Evolutionary conservation across 2,329 filamentous ascomycete genomes (phyloP), one percentile per base, ranked within the genome.

Genomic region (Aspergillus ochraceus): DNA sequence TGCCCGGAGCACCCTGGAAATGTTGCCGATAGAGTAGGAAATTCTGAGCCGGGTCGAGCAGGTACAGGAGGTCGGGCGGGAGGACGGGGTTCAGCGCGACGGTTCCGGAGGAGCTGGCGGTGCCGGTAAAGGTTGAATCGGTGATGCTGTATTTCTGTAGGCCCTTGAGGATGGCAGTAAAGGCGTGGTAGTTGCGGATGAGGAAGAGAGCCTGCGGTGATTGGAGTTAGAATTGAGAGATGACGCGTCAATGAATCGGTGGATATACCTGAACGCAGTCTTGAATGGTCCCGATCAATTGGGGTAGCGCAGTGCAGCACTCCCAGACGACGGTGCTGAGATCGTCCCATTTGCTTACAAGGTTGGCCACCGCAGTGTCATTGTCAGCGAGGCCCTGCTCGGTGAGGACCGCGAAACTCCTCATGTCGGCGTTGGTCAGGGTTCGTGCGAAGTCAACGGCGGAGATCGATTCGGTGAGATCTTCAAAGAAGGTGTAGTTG

Each of bases 261-360:
- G 36, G 3, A 17, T 42, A 14, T 54, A 77, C 76, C 61, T 74
- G 64, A 22, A 71, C 64, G 56, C 75, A 75, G 45, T 74, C 74
- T 61, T 72, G 70, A 9, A 79, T 64, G 57, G 68, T 72, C 10
- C 60, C 57, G 9, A 71, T 62, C 54, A 71, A 51, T 8, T 76
- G 71, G 8, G 75, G 74, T 39, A 77, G 60, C 11, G 73, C 75
- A 2, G 66, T 68, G 54, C 74, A 78, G 58, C 71, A 77, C 63
- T 78, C 76, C 70, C 74, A 76, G 1, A 74, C 71, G 1, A 71
- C 70, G 5, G 66, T 66, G 39, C 68, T 71, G 12, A 77, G 62
- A 20, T 56, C 51, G 39, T 71, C 66, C 76, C 76, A 78, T 49
- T 70, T 65, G 0, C 51, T 49, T 4, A 71, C 49, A 6, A 77